Evolutionary conservation across 192 early-diverging fungal species (phyloP), one percentile per base, ranked within the genome.

Genomic region (Backusella morwellensis): DNA sequence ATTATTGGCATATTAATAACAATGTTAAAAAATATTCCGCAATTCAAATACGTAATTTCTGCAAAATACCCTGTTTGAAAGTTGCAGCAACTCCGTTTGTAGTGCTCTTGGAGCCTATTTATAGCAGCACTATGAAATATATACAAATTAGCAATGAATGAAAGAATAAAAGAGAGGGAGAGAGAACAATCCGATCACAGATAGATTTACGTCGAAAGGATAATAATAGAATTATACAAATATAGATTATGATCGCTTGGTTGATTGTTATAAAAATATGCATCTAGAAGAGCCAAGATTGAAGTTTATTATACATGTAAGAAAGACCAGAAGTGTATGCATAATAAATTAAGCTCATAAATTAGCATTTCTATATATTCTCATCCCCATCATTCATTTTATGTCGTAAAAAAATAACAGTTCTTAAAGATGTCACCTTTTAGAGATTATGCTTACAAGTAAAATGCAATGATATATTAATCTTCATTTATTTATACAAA

Each of bases 161-260:
- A 26, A 26, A 63, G n/a, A 26, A 2, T 29, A 19, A 56, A 56
- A 56, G 54, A 56, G 54, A 21, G 19, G 9, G 19, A 6, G 15
- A 56, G 52, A 21, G 1, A 26, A 23, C 3, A 29, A 63, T 29
- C 26, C n/a, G 21, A 63, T 63, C 12, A 32, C 32, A 29, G 11
- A 63, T 26, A 12, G 23, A 29, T 63, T 63, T 63, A 29, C 9
- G 3, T 63, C 21, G 3, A 63, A 26, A 29, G 26, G 23, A 63
- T 63, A 63, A 63, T 63, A 63, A 63, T 63, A 63, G 56, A 63
- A 50, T 19, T 63, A 26, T 63, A 63, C 23, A 63, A 23, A 63
- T 29, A 63, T 26, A 29, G 56, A 63, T 14, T 63, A 63, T 0
- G 12, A 12, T 29, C 23, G 23, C 21, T 29, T 12, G 56, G 11